phyloP scores from a whole-genome alignment of 306 rosid genomes.

The Acacia melanoxylon region DNA sequence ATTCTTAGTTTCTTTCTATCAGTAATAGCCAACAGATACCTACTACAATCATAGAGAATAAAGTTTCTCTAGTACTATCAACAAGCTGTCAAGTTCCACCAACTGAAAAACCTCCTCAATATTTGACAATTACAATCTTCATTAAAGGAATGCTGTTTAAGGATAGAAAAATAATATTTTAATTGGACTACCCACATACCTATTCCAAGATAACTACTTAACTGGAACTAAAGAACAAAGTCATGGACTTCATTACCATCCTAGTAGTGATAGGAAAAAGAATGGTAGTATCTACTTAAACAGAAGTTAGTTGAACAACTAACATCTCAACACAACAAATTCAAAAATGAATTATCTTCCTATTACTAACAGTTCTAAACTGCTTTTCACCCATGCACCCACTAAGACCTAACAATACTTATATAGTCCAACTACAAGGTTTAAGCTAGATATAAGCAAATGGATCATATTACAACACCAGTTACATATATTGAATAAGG shows the following conservation, averaged over 20 bases:
- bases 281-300: neutral
- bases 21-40: slow-evolving; percentile 3
- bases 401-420: neutral
- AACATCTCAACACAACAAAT: neutral
- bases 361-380: neutral
- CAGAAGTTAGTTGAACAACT: neutral
- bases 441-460: slow-evolving; percentile 11
- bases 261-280: neutral
- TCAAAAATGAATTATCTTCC: neutral
- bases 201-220: neutral
- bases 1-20: slow-evolving; percentile 1
- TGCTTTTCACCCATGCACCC: neutral
- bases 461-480: neutral
- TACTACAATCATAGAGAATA: neutral
- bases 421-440: neutral
- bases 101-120: slow-evolving; percentile 20
- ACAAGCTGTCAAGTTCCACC: slow-evolving; percentile 10
- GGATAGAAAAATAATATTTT: neutral
- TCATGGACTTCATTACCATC: neutral
- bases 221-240: neutral
- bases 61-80: slow-evolving; percentile 8
- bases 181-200: neutral
- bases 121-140: slow-evolving; percentile 3
- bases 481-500: neutral
- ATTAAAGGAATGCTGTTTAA: neutral